Evolutionary conservation across 2,329 filamentous ascomycete species (phyloP).

Genomic region (Beauveria rudraprayagi): DNA sequence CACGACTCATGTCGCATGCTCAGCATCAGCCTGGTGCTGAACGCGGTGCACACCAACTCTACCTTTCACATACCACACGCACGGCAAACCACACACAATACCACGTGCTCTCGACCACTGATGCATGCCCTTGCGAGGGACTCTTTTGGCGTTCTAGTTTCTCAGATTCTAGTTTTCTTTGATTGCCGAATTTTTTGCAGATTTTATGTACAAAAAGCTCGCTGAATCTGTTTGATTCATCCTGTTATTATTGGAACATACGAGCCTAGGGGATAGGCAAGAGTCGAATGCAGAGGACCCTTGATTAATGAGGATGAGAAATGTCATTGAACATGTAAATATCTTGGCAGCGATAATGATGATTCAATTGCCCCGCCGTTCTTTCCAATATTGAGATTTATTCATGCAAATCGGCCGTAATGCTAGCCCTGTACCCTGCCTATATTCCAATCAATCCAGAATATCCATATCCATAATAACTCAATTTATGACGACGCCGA

Average conservation of each 20-base stretch:
- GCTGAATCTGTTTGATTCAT: not conserved
- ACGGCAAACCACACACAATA: not conserved
- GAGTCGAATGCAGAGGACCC: not conserved
- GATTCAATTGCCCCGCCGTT: not conserved
- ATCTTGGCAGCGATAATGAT: not conserved
- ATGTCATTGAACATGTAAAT: not conserved
- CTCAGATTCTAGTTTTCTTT: not conserved
- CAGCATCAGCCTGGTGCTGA: conserved; percentile 3
- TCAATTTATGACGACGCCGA: not conserved
- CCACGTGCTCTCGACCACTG: not conserved
- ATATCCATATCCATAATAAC: not conserved
- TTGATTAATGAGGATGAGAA: conserved; percentile 6
- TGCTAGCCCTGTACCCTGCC: not conserved
- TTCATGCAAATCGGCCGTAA: not conserved
- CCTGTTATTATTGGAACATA: not conserved
- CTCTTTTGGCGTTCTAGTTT: not conserved
- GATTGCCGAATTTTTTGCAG: not conserved
- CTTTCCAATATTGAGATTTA: not conserved
- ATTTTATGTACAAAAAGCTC: not conserved
- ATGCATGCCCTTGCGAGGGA: not conserved
- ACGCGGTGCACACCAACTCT: not conserved
- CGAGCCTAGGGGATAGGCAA: not conserved
- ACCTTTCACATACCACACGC: not conserved
- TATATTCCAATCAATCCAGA: not conserved
- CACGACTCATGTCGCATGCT: not conserved